A percentile compares a stretch with the other conserved stretches of the same genome.
phyloP scores from a whole-genome alignment of 164 flowering plant genomes.

The Tinospora cordifolia region DNA sequence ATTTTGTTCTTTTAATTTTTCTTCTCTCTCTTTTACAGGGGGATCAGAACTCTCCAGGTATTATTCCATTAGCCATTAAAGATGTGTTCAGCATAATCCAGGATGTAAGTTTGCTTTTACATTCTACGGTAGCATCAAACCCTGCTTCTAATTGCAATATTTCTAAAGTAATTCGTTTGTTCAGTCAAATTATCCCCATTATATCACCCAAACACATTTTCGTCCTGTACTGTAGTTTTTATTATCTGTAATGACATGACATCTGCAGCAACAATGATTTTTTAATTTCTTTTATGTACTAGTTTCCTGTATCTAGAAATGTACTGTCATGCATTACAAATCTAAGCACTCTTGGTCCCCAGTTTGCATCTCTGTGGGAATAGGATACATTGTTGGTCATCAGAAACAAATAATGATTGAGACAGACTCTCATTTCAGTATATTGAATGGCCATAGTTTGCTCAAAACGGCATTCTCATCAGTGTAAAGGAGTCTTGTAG shows the following conservation, averaged over 20 bases:
- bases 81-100: constrained; percentile 83
- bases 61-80: constrained; percentile 91
- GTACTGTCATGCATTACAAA: background rate
- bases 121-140: background rate
- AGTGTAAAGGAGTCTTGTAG: too few relatives aligned
- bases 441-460: too few relatives aligned
- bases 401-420: too few relatives aligned
- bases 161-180: too few relatives aligned
- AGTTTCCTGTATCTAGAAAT: background rate
- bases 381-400: background rate
- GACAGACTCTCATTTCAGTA: too few relatives aligned
- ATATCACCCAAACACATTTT: background rate
- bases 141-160: background rate
- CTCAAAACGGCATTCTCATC: too few relatives aligned
- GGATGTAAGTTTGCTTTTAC: background rate
- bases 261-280: background rate
- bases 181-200: background rate
- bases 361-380: background rate
- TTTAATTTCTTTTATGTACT: background rate
- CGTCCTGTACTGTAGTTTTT: background rate
- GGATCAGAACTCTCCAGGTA: constrained; percentile 84
- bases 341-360: background rate
- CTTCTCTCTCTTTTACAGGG: constrained; percentile 45
- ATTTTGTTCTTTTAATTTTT: background rate
- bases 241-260: background rate